Conservation (phyloP, 2,329 filamentous ascomycete species). For the Botrytis paeoniae region DNA sequence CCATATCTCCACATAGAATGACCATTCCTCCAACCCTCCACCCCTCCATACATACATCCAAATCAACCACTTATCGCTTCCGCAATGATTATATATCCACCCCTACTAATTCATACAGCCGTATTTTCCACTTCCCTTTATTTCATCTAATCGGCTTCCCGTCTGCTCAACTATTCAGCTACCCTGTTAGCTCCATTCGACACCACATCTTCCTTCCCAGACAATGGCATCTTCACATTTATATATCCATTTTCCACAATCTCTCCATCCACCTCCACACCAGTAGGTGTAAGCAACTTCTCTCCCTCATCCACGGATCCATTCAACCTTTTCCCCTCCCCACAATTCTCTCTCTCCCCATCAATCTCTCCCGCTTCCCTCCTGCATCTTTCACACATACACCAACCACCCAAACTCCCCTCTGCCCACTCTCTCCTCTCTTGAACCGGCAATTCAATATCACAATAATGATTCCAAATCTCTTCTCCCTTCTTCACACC, state of each 20-base stretch:
- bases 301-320: not conserved
- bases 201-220: not conserved
- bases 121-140: not conserved
- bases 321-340: not conserved
- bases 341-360: not conserved
- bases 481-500: conserved; percentile 79
- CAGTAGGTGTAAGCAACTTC: not conserved
- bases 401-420: conserved; percentile 84
- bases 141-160: not conserved
- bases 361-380: conserved; percentile 55
- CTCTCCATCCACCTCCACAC: not conserved
- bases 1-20: not conserved
- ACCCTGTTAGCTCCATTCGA: not conserved
- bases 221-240: too few species aligned
- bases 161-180: not conserved
- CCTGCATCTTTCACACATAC: conserved; percentile 79
- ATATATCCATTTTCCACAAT: not conserved
- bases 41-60: not conserved
- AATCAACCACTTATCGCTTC: not conserved
- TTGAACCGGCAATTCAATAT: conserved; percentile 72
- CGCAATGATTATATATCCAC: not conserved
- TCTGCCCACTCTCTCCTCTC: conserved; percentile 84
- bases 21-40: not conserved
- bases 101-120: not conserved
- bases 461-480: conserved; percentile 92